Conservation (phyloP, 345 rosid species). For the Nasturtium officinale region DNA sequence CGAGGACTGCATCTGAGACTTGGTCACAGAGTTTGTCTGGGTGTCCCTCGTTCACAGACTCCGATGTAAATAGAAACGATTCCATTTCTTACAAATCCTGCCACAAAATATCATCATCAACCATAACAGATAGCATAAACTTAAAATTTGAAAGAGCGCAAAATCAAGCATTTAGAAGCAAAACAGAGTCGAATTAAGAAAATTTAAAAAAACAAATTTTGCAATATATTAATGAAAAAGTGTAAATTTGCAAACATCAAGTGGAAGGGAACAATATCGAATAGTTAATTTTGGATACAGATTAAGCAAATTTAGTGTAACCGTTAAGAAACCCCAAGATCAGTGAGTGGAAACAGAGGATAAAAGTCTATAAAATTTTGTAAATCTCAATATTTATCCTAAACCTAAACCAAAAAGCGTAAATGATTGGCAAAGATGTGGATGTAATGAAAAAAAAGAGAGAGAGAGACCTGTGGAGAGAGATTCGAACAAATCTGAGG, state of each 20-base stretch:
- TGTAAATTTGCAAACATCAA: not conserved
- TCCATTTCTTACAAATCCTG: slow-evolving; percentile 58
- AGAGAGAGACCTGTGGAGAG: slow-evolving; percentile 26
- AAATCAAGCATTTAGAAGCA: too few species aligned
- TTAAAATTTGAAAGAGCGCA: too few species aligned
- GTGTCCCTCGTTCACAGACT: slow-evolving; percentile 84
- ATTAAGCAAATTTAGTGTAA: not conserved
- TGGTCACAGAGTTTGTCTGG: slow-evolving; percentile 87
- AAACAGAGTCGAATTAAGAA: not conserved
- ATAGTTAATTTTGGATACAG: not conserved
- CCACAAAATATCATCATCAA: not conserved
- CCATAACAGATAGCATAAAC: too few species aligned
- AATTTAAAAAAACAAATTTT: not conserved
- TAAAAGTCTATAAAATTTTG: not conserved
- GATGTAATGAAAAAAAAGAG: not conserved
- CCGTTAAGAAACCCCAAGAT: not conserved
- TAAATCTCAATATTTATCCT: not conserved
- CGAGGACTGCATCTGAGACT: slow-evolving; percentile 78
- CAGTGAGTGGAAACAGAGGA: slow-evolving; percentile 16
- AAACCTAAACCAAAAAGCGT: not conserved
- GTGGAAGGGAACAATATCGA: not conserved
- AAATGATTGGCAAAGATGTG: slow-evolving; percentile 19
- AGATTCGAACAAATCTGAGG: slow-evolving; percentile 12
- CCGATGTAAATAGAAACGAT: slow-evolving; percentile 73
- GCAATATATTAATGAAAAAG: not conserved